Evolutionary conservation across 371 early-diverging fungal genomes (phyloP), one percentile per base, ranked within the genome.

Genomic region (Mortierella sp.): DNA sequence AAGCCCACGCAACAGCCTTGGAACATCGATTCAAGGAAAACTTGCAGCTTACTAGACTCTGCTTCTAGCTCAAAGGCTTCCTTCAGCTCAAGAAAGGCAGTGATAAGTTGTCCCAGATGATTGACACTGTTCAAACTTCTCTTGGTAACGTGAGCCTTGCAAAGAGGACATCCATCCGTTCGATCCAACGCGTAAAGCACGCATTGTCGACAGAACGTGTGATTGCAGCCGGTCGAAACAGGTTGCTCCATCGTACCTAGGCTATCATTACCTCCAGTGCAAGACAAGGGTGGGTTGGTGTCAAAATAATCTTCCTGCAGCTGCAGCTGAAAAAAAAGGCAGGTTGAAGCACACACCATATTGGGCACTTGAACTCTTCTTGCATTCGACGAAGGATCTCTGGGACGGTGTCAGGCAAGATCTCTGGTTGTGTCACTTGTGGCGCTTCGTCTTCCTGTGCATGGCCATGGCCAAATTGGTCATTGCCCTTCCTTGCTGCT

Each of bases 321-420:
- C n/a, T n/a, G n/a, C n/a, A n/a, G n/a, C n/a, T n/a, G n/a, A n/a
- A n/a, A n/a, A n/a, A n/a, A n/a, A n/a, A n/a, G n/a, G n/a, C n/a
- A n/a, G n/a, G n/a, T n/a, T n/a, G n/a, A n/a, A n/a, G n/a, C n/a
- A n/a, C n/a, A n/a, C n/a, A 72, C 79, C 79, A 79, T n/a, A 79
- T 72, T 17, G 79, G 47, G 39, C 79, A 79, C 44, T 72, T 79
- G 55, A 79, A 45, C 57, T 79, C 79, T 19, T 72, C 79, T 27
- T 63, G 69, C 79, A 79, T 79, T 51, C 68, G 63, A 14, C 57
- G 63, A 14, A 79, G 79, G 51, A 79, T 66, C 39, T 54, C 79
- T 25, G 40, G 58, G 16, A 68, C 47, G 13, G 60, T 54, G 63
- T 62, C 49, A 22, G 79, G 79, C 24, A 72, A 31, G 24, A 72